Conservation (phyloP, 441 rosid species). For the Biscutella laevigata region DNA sequence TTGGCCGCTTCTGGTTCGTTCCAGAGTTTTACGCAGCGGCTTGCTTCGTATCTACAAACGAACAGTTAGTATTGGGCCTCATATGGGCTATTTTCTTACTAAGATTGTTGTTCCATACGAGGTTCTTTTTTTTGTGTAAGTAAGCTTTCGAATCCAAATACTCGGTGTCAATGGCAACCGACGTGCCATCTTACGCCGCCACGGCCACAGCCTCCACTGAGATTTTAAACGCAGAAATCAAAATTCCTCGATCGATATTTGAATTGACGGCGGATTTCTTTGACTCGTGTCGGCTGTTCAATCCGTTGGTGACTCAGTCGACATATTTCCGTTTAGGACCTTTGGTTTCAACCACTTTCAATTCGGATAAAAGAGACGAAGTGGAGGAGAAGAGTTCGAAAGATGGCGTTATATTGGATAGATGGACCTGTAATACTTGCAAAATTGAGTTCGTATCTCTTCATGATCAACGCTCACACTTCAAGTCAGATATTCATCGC, state of each 20-base stretch:
- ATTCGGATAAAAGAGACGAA: no score
- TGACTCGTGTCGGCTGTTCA: slow-evolving; percentile 49
- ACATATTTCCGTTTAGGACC: slow-evolving; percentile 18
- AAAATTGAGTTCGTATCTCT: slow-evolving; percentile 73
- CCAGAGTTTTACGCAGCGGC: not conserved
- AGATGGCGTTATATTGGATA: slow-evolving; percentile 29
- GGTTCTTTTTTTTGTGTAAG: no score
- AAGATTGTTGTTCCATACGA: no score
- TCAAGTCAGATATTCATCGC: slow-evolving; percentile 90
- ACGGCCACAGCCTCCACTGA: slow-evolving; percentile 1
- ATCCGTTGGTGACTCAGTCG: slow-evolving; percentile 37
- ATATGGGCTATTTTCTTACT: no score
- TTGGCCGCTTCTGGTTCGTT: slow-evolving; percentile 2
- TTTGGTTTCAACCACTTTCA: no score
- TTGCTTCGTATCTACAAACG: no score
- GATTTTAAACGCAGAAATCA: slow-evolving; percentile 19
- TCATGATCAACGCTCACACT: slow-evolving; percentile 81
- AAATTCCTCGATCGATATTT: slow-evolving; percentile 53
- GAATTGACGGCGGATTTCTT: slow-evolving; percentile 54
- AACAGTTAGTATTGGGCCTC: slow-evolving; percentile 1
- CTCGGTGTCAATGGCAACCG: slow-evolving; percentile 33
- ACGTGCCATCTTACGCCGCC: no score
- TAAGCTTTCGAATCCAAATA: no score
- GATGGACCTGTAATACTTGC: slow-evolving; percentile 93
- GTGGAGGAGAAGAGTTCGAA: slow-evolving; percentile 31